Percentiles rank a stretch among this genome's conserved stretches.
These are phyloP conservation scores for Globisporangium polare DNA, from an alignment of 352 stramenopile genomes.

Conservation along the genomic window DNA sequence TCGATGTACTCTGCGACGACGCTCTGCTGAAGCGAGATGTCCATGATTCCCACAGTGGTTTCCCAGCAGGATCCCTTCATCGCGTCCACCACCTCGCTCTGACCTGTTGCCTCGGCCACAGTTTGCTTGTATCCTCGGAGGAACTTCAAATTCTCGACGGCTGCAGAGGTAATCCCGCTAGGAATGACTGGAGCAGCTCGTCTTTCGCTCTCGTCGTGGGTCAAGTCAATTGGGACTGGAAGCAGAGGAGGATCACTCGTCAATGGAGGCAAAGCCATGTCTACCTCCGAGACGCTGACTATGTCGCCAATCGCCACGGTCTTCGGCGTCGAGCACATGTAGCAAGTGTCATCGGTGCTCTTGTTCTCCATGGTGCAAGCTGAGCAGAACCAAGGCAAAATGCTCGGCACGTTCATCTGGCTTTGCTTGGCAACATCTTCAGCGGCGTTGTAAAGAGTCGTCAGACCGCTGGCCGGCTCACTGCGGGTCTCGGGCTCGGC, in stretches of 20 bases:
- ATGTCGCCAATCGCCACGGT: constrained; percentile 36
- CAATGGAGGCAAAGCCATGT: constrained; percentile 27
- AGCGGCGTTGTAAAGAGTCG: constrained; percentile 66
- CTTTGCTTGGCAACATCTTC: constrained; percentile 39
- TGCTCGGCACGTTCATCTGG: constrained; percentile 13
- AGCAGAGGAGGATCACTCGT: constrained; percentile 21
- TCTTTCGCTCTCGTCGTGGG: constrained; percentile 18
- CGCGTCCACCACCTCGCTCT: constrained; percentile 23
- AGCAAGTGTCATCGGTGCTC: constrained; percentile 40
- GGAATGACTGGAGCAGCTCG: constrained; percentile 9
- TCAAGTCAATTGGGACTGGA: constrained; percentile 32
- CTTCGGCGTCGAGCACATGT: constrained; percentile 65
- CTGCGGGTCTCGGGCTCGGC: constrained; percentile 17
- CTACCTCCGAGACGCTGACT: constrained; percentile 27
- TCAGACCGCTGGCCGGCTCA: constrained; percentile 44
- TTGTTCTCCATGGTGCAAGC: constrained; percentile 85
- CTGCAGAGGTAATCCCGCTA: constrained; percentile 15
- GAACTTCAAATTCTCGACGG: constrained; percentile 39
- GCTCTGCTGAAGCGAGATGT: constrained; percentile 31
- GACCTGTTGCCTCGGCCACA: constrained; percentile 28
- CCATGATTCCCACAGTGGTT: constrained; percentile 61
- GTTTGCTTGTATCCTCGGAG: constrained; percentile 52
- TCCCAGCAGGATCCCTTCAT: constrained; percentile 58
- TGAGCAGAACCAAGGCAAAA: constrained; percentile 42
- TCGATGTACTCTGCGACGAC: constrained; percentile 66